These are phyloP conservation scores for Phytomonas sp. DNA, from an alignment of 208 protist species.

Conservation along the genomic window DNA sequence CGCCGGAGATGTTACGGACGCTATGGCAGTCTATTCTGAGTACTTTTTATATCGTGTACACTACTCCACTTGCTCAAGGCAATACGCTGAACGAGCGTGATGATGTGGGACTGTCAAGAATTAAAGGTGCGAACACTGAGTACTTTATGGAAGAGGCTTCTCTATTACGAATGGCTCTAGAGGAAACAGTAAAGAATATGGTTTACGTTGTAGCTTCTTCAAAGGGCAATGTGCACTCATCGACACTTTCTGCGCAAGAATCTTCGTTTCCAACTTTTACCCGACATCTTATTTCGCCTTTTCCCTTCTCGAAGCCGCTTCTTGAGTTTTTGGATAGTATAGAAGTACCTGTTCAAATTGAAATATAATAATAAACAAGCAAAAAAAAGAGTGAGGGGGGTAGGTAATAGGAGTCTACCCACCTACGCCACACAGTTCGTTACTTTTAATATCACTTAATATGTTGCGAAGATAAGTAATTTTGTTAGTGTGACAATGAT, in stretches of 20 bases:
- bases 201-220: constrained; percentile 55
- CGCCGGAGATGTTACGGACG: constrained; percentile 25
- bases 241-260: not conserved
- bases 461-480: not conserved
- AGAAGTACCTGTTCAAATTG: not conserved
- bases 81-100: not conserved
- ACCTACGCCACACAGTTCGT: not conserved
- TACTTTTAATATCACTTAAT: not conserved
- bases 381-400: not conserved
- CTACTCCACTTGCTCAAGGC: constrained; percentile 19
- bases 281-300: constrained; percentile 29
- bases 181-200: constrained; percentile 86
- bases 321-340: constrained; percentile 32
- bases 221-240: constrained; percentile 3
- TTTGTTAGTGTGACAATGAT: not conserved
- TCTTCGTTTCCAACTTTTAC: constrained; percentile 36
- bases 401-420: not conserved
- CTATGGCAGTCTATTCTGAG: constrained; percentile 69
- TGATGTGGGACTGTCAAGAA: not conserved
- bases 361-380: not conserved
- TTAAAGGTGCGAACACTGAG: not conserved
- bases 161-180: constrained; percentile 60
- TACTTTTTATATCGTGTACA: constrained; percentile 70
- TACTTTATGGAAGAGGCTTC: constrained; percentile 26
- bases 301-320: constrained; percentile 41